These are phyloP conservation scores for Mortierella sp. DNA, from an alignment of 371 early-diverging fungal genomes.

Conservation along the genomic window DNA sequence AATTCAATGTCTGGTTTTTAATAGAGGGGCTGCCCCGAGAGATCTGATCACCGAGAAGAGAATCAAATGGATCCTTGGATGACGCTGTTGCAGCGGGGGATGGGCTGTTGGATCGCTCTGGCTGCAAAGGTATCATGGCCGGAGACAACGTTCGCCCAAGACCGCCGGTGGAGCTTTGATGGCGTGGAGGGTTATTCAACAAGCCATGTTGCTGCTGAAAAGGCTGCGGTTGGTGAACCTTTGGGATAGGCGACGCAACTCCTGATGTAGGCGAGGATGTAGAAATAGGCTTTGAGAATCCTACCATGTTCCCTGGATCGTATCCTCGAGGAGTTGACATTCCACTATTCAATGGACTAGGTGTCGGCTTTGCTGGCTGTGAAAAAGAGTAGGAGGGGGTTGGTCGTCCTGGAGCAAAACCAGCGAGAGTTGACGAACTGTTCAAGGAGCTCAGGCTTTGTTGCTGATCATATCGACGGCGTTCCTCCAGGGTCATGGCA, in stretches of 20 bases:
- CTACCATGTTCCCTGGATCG: conserved; percentile 26
- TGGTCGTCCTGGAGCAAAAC: conserved; percentile 2
- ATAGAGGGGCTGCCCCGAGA: conserved; percentile 24
- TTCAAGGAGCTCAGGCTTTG: conserved; percentile 24
- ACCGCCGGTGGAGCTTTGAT: conserved; percentile 27
- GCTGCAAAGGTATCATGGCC: conserved; percentile 39
- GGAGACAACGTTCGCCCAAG: conserved; percentile 43
- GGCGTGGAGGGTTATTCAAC: conserved; percentile 13
- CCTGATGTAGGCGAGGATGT: conserved; percentile 11
- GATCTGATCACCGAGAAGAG: conserved; percentile 38
- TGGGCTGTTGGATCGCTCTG: conserved; percentile 29
- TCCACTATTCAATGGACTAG: conserved; percentile 8
- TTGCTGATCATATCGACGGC: conserved; percentile 42
- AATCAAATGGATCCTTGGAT: conserved; percentile 37
- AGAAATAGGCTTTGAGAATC: conserved; percentile 15
- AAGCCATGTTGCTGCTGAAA: conserved; percentile 12
- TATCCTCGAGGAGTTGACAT: conserved; percentile 12
- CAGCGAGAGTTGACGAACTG: conserved; percentile 10
- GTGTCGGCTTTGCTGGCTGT: conserved; percentile 10
- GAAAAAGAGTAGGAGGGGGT: conserved; percentile 10
- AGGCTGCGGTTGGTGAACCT: conserved; percentile 21
- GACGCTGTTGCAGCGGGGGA: conserved; percentile 19
- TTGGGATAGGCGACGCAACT: conserved; percentile 31
- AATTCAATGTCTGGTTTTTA: conserved; percentile 55
- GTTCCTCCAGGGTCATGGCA: conserved; percentile 41